Evolutionary conservation across 306 rosid genomes (phyloP).

Genomic region (Ormosia emarginata): DNA sequence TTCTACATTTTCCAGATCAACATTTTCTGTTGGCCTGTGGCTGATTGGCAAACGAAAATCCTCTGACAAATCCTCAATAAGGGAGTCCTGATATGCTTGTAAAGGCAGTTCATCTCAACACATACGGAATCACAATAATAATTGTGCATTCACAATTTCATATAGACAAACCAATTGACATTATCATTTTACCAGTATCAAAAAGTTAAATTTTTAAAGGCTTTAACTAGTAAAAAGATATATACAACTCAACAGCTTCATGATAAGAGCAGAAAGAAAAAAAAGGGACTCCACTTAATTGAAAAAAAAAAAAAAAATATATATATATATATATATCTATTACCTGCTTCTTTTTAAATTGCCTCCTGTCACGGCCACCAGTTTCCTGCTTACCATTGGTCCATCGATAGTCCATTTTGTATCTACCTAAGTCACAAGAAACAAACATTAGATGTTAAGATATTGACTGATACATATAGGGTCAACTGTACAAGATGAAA

Average conservation of each 20-base stretch:
- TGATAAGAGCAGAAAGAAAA: neutral
- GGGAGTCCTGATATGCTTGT: slow-evolving; percentile 48
- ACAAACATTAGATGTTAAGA: neutral
- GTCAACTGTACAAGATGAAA: neutral
- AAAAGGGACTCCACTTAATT: neutral
- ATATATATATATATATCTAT: neutral
- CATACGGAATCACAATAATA: neutral
- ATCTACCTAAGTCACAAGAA: slow-evolving; percentile 20
- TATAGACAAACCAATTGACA: neutral
- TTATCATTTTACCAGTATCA: neutral
- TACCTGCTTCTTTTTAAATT: slow-evolving; percentile 54
- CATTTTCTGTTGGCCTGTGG: slow-evolving; percentile 94
- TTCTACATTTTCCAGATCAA: slow-evolving; percentile 89
- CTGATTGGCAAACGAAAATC: slow-evolving; percentile 85
- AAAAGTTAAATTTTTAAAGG: neutral
- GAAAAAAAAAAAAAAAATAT: no score
- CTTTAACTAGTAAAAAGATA: neutral
- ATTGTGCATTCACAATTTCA: neutral
- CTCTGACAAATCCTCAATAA: slow-evolving; percentile 54
- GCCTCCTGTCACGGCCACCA: slow-evolving; percentile 39
- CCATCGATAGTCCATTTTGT: slow-evolving; percentile 58
- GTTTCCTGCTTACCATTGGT: slow-evolving; percentile 48
- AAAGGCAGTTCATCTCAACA: slow-evolving; percentile 7
- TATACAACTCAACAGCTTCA: neutral
- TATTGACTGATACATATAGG: neutral